Percentiles rank a stretch among this genome's conserved stretches.
These are phyloP conservation scores for Aegilops sharonensis DNA, from an alignment of 176 grass and related monocot genomes.

Conservation along the genomic window DNA sequence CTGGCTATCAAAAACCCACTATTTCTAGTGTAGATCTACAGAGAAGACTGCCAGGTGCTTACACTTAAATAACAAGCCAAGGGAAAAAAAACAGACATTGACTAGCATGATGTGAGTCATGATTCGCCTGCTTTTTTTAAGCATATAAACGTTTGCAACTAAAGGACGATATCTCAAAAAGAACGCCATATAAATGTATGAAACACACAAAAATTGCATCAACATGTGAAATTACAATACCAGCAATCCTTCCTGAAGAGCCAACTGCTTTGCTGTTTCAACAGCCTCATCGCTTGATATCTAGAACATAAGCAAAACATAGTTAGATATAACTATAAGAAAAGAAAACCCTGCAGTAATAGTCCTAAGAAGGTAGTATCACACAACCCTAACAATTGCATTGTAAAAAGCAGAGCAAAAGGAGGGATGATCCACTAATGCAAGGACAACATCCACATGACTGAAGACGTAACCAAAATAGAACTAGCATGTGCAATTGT, in stretches of 20 bases:
- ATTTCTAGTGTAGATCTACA: not conserved
- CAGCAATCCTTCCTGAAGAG: slow-evolving; percentile 95
- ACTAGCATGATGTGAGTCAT: not conserved
- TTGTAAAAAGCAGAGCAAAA: not conserved
- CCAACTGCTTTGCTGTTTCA: slow-evolving; percentile 92
- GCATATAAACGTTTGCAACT: not conserved
- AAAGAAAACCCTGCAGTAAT: not conserved
- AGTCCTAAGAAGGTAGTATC: not conserved
- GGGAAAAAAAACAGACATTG: not conserved
- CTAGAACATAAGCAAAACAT: slow-evolving; percentile 32
- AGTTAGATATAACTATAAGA: slow-evolving; percentile 13
- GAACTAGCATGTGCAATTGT: not conserved
- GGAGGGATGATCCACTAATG: not conserved
- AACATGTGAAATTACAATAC: slow-evolving; percentile 40
- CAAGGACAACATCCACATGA: not conserved
- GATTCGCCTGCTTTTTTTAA: not conserved
- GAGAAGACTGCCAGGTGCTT: not conserved
- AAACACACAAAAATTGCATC: not conserved
- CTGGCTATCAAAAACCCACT: not conserved
- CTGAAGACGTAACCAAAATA: not conserved
- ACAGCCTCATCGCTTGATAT: slow-evolving; percentile 91
- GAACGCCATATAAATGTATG: not conserved
- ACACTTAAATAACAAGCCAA: not conserved
- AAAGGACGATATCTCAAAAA: not conserved
- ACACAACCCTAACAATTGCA: not conserved